Evolutionary conservation across 2,329 filamentous ascomycete species (phyloP), one percentile per base, ranked within the genome.

Genomic region (Ceratocystis destructans): DNA sequence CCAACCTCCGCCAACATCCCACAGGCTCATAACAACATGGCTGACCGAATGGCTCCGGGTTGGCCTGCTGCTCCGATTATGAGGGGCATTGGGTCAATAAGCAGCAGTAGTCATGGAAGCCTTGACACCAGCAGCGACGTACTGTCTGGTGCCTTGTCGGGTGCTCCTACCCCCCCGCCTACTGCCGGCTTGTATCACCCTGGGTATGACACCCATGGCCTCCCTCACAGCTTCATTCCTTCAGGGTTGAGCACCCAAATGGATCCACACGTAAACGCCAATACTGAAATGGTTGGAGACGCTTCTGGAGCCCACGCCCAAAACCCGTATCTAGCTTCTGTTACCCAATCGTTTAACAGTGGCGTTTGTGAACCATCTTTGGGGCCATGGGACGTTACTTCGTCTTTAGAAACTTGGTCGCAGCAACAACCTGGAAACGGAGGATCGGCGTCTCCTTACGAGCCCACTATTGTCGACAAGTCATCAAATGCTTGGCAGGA

Each of bases 1-100:
- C 81, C 82, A 0, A 80, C 78, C 64, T 80, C 78, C 1, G 74
- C 28, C 20, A 69, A 64, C n/a, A 25, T 66, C n/a, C 64, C 63
- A 6, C 64, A 62, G 20, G 37, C 55, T 4, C 59, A 46, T 17
- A 37, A 37, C 17, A 46, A 22, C n/a, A 48, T 66, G 15, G 37
- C 46, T 20, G 50, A 65, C 25, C 17, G 62, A n/a, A 64, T 68
- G 37, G n/a, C 50, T 20, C 12, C 61, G 3, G 64, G 61, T 12
- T 68, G 66, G 66, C 25, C 48, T 3, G 41, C 48, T 6, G 64
- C 64, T 6, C 64, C 64, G 2, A 63, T 66, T 4, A 68, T 68
- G 66, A 62, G 64, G 48, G 64, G 64, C 44, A 68, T 68, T 53
- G 66, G 66, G 6, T 68, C 66, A 17, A 48, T 66, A 3, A 67